Base-by-base conservation (phyloP, 495 filamentous ascomycete genomes). In the Xylaria scruposa region DNA sequence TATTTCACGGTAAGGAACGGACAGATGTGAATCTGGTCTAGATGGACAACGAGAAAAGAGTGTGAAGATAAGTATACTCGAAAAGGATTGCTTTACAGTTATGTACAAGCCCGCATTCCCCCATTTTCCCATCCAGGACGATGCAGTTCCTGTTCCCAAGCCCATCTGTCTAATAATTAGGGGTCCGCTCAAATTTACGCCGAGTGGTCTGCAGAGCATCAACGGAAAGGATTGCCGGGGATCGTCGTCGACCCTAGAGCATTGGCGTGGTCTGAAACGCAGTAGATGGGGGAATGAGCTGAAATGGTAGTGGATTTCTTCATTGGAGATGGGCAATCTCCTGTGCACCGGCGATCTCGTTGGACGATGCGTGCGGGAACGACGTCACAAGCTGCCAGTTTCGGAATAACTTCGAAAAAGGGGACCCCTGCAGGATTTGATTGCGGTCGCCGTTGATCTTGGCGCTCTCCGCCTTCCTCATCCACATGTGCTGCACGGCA, bases 351-450 rank as follows among this genome's bases (percentile, higher is more conserved):
- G 58, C 29, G 62, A 68, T 70, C 67, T 65, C 49, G 58, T 38
- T 70, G 44, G 56, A 24, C 40, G 31, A n/a, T 72, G 70, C 68
- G 40, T 51, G 71, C 61, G 26, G 31, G 68, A 63, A 63, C 62
- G 60, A 78, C 73, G 75, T 77, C 77, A 78, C 71, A 77, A 74
- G 75, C 77, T 78, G 70, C 72, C 77, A 56, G 19, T 64, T 70
- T 5, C n/a, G 68, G 56, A 21, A 63, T 51, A 33, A 64, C 19
- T 36, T 47, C 21, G 40, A n/a, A 59, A 70, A 70, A 21, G 56
- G 67, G 68, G 33, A 31, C 17, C 58, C 68, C 59, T 70, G 68
- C 33, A 31, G 62, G 31, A 49, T 68, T 77, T 75, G 71, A 76
- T 74, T 72, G 68, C 58, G 72, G 31, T 60, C 68, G 67, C 75